phyloP scores from a whole-genome alignment of 345 rosid genomes.

The Turritis glabra region DNA sequence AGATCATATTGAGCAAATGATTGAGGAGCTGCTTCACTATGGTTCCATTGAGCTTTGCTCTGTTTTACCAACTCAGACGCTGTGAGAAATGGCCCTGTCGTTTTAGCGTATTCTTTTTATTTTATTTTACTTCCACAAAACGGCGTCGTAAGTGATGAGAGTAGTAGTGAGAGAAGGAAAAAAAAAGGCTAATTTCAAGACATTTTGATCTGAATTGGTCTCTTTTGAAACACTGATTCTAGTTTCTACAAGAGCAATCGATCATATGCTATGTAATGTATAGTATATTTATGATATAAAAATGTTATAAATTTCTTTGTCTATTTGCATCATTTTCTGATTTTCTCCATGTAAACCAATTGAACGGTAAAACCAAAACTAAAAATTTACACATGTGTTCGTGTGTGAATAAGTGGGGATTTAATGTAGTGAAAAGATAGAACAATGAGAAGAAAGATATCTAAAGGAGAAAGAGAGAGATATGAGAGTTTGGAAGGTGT shows the following conservation, averaged over 20 bases:
- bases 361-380: neutral
- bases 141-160: constrained; percentile 31
- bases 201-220: constrained; percentile 41
- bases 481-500: constrained; percentile 16
- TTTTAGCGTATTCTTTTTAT: constrained; percentile 20
- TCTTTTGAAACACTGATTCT: constrained; percentile 31
- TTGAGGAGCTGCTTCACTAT: constrained; percentile 78
- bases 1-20: constrained; percentile 94
- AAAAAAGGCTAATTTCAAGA: constrained; percentile 23
- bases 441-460: constrained; percentile 26
- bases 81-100: constrained; percentile 35
- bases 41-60: constrained; percentile 83
- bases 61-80: constrained; percentile 43
- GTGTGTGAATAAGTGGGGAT: constrained; percentile 36
- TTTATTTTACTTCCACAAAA: neutral
- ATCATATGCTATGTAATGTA: constrained; percentile 42
- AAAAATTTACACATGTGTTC: neutral
- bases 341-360: neutral
- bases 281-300: constrained; percentile 4
- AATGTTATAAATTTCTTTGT: constrained; percentile 11
- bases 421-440: constrained; percentile 31
- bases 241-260: constrained; percentile 38
- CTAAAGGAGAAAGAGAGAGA: constrained; percentile 14
- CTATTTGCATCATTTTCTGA: neutral
- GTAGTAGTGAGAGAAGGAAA: constrained; percentile 1